phyloP scores from a whole-genome alignment of 2,329 filamentous ascomycete species.

The Pseudogymnoascus sp. region DNA sequence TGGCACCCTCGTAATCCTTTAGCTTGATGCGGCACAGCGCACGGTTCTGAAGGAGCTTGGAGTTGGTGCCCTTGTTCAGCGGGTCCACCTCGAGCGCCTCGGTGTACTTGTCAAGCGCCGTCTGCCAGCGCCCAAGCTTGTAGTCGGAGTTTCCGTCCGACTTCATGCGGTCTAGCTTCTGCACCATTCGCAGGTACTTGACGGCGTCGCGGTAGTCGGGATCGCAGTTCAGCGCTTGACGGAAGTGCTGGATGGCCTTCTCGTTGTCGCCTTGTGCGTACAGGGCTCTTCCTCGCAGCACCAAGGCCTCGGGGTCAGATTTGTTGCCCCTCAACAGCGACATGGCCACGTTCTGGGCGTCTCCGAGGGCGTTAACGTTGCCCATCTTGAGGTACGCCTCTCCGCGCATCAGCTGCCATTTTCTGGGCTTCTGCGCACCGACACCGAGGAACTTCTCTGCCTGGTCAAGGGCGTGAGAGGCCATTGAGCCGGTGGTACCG shows the following conservation, averaged over 20 bases:
- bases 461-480: constrained; percentile 81
- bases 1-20: constrained; percentile 73
- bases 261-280: constrained; percentile 92
- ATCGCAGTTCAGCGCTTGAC: constrained; percentile 80
- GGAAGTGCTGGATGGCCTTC: constrained; percentile 86
- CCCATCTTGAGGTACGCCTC: constrained; percentile 92
- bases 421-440: constrained; percentile 72
- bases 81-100: constrained; percentile 79
- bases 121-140: constrained; percentile 71
- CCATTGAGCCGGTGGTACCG: constrained; percentile 81
- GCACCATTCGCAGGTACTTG: constrained; percentile 80
- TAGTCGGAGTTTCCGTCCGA: constrained; percentile 86
- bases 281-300: constrained; percentile 76
- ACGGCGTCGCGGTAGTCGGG: constrained; percentile 85
- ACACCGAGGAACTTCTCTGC: constrained; percentile 71
- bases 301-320: constrained; percentile 87
- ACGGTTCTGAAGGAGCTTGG: constrained; percentile 89
- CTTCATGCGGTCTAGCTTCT: constrained; percentile 88
- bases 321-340: constrained; percentile 74
- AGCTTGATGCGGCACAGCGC: constrained; percentile 76
- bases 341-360: constrained; percentile 90
- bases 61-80: constrained; percentile 81
- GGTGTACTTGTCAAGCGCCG: constrained; percentile 77
- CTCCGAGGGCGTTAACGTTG: constrained; percentile 76
- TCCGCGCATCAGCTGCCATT: constrained; percentile 88